These are phyloP conservation scores for Lactarius akahatsu DNA, from an alignment of 768 basidiomycete genomes.

Conservation along the genomic window DNA sequence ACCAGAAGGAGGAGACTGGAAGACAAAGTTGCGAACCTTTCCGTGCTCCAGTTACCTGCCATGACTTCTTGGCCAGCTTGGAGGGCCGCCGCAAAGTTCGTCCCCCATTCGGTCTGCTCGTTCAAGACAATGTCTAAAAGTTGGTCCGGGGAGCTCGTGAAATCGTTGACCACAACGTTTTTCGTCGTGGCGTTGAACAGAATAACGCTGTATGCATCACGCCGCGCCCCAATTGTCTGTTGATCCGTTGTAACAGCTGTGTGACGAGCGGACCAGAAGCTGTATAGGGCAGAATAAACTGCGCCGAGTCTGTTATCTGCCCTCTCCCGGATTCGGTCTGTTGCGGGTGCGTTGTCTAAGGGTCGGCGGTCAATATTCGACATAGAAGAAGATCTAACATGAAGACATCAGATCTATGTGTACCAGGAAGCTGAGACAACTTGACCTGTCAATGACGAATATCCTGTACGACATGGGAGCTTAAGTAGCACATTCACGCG, in stretches of 20 bases:
- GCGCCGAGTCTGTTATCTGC: neutral
- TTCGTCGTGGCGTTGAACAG: neutral
- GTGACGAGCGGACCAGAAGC: neutral
- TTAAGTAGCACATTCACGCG: neutral
- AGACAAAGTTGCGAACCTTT: constrained; percentile 41
- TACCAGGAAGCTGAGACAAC: constrained; percentile 29
- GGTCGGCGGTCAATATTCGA: constrained; percentile 38
- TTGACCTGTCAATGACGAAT: constrained; percentile 53
- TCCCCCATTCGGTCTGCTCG: constrained; percentile 38
- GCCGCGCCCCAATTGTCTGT: neutral
- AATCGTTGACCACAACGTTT: neutral
- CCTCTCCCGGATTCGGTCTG: neutral
- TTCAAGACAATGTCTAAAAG: neutral
- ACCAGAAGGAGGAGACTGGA: neutral
- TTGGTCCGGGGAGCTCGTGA: neutral
- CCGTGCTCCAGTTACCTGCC: constrained; percentile 48
- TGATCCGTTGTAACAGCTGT: neutral
- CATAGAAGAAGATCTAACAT: neutral
- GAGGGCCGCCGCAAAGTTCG: constrained; percentile 47
- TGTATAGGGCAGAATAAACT: neutral
- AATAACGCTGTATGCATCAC: neutral
- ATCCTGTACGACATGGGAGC: constrained; percentile 33
- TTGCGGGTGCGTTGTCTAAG: constrained; percentile 1
- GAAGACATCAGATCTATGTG: neutral
- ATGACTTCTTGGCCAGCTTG: constrained; percentile 39